These are phyloP conservation scores for Alnus glutinosa DNA, from an alignment of 306 rosid genomes.

Conservation along the genomic window DNA sequence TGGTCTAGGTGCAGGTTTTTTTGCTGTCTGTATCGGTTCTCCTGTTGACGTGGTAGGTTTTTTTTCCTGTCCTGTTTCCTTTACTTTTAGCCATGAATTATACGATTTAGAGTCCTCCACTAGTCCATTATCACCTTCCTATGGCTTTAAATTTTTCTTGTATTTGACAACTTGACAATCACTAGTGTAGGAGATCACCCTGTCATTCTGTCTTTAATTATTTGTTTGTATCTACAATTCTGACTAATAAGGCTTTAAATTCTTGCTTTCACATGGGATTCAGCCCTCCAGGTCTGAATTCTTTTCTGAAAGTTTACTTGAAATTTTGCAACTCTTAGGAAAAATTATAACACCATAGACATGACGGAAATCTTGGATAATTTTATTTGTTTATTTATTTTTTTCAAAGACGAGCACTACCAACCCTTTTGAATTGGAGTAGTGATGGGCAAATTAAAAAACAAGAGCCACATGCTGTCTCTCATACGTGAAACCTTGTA, in stretches of 20 bases:
- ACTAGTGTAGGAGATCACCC: background rate
- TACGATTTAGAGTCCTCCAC: background rate
- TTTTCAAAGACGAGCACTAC: background rate
- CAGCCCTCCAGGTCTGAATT: background rate
- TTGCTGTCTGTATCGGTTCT: slow-evolving; percentile 93
- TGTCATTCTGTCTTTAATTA: background rate
- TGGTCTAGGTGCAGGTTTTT: slow-evolving; percentile 95
- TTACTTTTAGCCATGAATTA: background rate
- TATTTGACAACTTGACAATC: background rate
- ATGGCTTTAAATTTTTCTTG: background rate
- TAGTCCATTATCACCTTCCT: background rate
- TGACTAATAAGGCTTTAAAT: background rate
- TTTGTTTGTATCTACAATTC: background rate
- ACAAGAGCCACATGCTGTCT: background rate
- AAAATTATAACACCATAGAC: background rate
- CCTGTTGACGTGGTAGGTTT: slow-evolving; percentile 95
- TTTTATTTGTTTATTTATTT: background rate
- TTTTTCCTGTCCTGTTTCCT: background rate
- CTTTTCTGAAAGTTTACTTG: background rate
- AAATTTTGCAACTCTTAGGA: background rate
- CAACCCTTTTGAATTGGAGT: background rate
- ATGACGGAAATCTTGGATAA: background rate
- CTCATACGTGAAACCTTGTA: background rate
- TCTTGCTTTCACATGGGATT: background rate
- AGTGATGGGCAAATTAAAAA: background rate